phyloP scores from a whole-genome alignment of 192 early-diverging fungal genomes.

The Gryganskiella cystojenkinii region DNA sequence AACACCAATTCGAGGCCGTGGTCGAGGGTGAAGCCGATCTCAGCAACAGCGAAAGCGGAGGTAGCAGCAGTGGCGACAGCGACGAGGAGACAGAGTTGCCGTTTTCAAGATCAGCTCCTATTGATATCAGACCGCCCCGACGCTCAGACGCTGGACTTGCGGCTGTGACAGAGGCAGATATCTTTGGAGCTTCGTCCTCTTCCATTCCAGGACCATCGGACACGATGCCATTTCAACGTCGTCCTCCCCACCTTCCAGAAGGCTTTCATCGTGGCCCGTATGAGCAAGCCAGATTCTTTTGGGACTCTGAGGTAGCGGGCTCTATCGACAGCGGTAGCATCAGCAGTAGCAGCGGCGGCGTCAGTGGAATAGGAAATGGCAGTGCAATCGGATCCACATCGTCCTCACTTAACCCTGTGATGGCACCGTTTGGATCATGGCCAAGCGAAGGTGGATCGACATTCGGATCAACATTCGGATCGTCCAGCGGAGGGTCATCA shows the following conservation, averaged over 20 bases:
- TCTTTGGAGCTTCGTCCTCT: not conserved
- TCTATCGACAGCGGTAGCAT: not conserved
- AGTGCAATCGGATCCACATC: not conserved
- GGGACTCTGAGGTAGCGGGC: slow-evolving; percentile 11
- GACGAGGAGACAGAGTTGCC: not conserved
- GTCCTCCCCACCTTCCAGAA: not conserved
- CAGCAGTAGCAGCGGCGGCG: not conserved
- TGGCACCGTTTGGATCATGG: not conserved
- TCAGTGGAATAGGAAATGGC: no score
- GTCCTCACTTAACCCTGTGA: not conserved
- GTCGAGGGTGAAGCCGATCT: slow-evolving; percentile 37
- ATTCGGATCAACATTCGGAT: not conserved
- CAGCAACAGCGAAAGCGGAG: slow-evolving; percentile 8
- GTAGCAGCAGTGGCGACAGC: not conserved
- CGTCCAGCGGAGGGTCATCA: not conserved
- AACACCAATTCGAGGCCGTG: slow-evolving; percentile 46
- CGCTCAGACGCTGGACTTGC: not conserved
- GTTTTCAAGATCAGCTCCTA: not conserved
- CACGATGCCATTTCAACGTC: not conserved
- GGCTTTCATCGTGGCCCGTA: not conserved
- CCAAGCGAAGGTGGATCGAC: not conserved
- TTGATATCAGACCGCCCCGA: not conserved
- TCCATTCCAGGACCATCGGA: not conserved
- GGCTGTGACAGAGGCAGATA: not conserved
- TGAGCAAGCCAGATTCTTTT: slow-evolving; percentile 5